A percentile compares a stretch with the other conserved stretches of the same genome.
These are phyloP conservation scores for Mortierella sp. DNA, from an alignment of 371 early-diverging fungal genomes.

Conservation along the genomic window DNA sequence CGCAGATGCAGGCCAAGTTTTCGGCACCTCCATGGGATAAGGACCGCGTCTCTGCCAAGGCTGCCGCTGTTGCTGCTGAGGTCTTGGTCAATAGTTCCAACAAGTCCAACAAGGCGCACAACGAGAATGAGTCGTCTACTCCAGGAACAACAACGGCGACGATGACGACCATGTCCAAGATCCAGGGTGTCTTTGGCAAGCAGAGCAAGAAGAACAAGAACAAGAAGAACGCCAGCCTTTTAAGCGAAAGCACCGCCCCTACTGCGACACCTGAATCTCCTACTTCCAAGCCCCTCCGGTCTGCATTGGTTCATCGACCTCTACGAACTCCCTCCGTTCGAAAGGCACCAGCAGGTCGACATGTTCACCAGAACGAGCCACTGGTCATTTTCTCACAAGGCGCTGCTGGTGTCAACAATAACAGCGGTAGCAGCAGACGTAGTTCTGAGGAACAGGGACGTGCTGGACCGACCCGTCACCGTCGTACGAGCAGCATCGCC, in stretches of 20 bases:
- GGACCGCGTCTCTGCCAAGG: slow-evolving; percentile 17
- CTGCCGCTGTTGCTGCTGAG: slow-evolving; percentile 15
- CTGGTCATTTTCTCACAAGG: slow-evolving; percentile 20
- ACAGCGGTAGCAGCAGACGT: slow-evolving; percentile 5
- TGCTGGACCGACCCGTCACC: slow-evolving; percentile 32
- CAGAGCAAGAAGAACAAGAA: slow-evolving; percentile 29
- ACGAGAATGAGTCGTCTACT: neutral
- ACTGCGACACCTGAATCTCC: neutral
- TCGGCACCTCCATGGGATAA: slow-evolving; percentile 26
- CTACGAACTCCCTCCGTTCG: neutral
- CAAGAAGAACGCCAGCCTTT: neutral
- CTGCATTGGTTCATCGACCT: slow-evolving; percentile 16
- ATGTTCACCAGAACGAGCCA: slow-evolving; percentile 4
- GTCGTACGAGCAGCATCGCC: slow-evolving; percentile 35
- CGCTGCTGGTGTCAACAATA: neutral
- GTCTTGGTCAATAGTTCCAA: neutral
- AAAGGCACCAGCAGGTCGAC: neutral
- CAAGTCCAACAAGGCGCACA: neutral
- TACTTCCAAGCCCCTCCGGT: slow-evolving; percentile 23
- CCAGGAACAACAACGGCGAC: neutral
- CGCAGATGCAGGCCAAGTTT: neutral
- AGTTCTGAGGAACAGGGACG: slow-evolving; percentile 14
- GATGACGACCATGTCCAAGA: slow-evolving; percentile 23
- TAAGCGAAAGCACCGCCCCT: neutral
- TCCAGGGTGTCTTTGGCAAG: slow-evolving; percentile 43